Evolutionary conservation across 106 monocot species (phyloP), one percentile per base, ranked within the genome.

Genomic region (Alisma plantagoaquatica): DNA sequence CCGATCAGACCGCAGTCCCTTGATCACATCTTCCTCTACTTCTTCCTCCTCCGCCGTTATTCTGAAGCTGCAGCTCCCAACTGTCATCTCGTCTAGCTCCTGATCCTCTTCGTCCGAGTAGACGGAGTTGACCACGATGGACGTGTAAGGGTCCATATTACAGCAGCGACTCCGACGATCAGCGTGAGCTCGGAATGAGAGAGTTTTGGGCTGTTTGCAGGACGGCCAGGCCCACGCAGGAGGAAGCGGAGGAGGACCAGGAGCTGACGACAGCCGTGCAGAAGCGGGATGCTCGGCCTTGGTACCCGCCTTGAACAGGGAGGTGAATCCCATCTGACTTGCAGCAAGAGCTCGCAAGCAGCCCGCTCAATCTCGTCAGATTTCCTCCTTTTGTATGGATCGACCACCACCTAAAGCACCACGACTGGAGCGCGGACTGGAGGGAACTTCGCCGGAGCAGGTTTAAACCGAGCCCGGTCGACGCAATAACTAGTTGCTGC

Each of bases 171-270:
- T 12, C 10, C 2, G 49, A 50, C 3, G 49, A 45, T 16, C 31
- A 44, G 32, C 10, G 29, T 52, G 45, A 15, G 25, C 29, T 28
- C 63, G 25, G 63, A 72, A 64, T 9, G 72, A 70, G 10, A 1
- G 29, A 7, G 68, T 76, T n/a, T 33, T 64, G 8, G 65, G 73
- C 12, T 77, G 54, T 2, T 53, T 76, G 48, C 77, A 77, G 27
- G 73, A 77, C 43, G 82, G 70, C 66, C 70, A 82, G 1, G 49
- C 18, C 70, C 62, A 63, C 10, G 53, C 15, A 27, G 55, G 17
- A 3, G 29, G 21, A n/a, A 17, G 16, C 7, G 26, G 23, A 21
- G 53, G 27, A 31, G 54, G 31, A 65, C 32, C 8, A 57, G 41
- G 26, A 49, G 43, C 20, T 25, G 49, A 14, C 19, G 27, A 32